phyloP scores from a whole-genome alignment of 257 asterid genomes.

The Plantago major region DNA sequence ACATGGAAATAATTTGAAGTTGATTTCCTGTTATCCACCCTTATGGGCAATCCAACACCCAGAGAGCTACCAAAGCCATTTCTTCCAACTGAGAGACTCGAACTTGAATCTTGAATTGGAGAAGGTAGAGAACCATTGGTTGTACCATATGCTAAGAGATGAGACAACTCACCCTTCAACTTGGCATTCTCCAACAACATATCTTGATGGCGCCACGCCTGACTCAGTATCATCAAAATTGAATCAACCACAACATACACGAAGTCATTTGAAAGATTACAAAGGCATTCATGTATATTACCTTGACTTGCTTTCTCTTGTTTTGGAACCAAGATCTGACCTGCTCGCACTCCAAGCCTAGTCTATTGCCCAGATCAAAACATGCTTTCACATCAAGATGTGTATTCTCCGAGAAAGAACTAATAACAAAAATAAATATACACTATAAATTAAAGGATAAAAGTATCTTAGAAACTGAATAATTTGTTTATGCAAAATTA shows the following conservation, averaged over 20 bases:
- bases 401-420: constrained; percentile 90
- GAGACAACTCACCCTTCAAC: constrained; percentile 46
- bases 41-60: constrained; percentile 53
- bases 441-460: background rate
- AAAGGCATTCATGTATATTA: constrained; percentile 20
- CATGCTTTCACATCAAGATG: constrained; percentile 97
- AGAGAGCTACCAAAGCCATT: constrained; percentile 43
- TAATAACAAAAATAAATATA: constrained; percentile 15
- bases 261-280: background rate
- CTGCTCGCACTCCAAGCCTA: constrained; percentile 70
- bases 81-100: constrained; percentile 45
- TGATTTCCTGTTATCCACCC: too few species aligned
- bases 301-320: constrained; percentile 96
- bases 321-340: constrained; percentile 96
- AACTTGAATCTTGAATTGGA: constrained; percentile 28
- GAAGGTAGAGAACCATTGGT: constrained; percentile 30
- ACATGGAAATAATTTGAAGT: constrained; percentile 31
- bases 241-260: background rate
- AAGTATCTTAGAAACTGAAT: background rate
- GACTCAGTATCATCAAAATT: constrained; percentile 29
- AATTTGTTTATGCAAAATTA: too few species aligned
- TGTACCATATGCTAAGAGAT: constrained; percentile 26
- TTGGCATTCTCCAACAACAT: constrained; percentile 48
- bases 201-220: constrained; percentile 53
- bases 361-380: constrained; percentile 82